Conservation (phyloP, 2,329 filamentous ascomycete genomes). For the Penicillium sp. region DNA sequence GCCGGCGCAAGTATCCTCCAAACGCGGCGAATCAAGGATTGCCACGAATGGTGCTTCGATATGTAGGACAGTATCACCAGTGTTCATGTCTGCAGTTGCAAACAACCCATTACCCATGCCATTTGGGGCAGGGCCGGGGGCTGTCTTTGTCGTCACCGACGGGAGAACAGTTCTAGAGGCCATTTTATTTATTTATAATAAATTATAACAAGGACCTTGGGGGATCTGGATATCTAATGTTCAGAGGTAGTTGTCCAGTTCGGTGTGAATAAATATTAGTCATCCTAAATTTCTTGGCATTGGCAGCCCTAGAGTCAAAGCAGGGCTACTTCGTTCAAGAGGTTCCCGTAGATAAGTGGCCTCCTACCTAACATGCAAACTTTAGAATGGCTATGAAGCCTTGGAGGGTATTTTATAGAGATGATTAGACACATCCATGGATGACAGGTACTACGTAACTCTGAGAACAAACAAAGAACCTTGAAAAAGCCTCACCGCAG, state of each 20-base stretch:
- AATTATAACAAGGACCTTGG: background rate
- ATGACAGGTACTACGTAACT: too few relatives aligned
- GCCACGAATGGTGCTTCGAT: conserved; percentile 56
- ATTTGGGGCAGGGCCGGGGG: conserved; percentile 24
- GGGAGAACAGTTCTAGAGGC: conserved; percentile 16
- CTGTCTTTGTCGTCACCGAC: conserved; percentile 27
- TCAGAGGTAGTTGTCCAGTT: background rate
- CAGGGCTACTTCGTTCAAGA: too few relatives aligned
- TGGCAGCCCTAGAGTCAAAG: background rate
- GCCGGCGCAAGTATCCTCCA: conserved; percentile 59
- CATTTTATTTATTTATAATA: conserved; percentile 17
- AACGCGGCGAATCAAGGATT: conserved; percentile 55
- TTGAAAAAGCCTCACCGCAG: too few relatives aligned
- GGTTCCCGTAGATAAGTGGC: too few relatives aligned
- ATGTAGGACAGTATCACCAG: conserved; percentile 53
- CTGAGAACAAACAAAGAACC: too few relatives aligned
- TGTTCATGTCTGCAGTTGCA: conserved; percentile 49
- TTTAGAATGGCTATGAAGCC: too few relatives aligned
- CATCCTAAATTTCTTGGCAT: background rate
- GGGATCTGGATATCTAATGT: conserved; percentile 4
- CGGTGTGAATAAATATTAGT: background rate
- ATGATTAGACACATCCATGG: too few relatives aligned
- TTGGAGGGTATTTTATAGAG: too few relatives aligned
- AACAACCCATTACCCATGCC: conserved; percentile 58
- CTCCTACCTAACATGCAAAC: too few relatives aligned